A percentile compares a stretch with the other conserved stretches of the same genome.
phyloP scores from a whole-genome alignment of 202 grass and related monocot genomes.

The Schoenoplectus tabernaemontani region DNA sequence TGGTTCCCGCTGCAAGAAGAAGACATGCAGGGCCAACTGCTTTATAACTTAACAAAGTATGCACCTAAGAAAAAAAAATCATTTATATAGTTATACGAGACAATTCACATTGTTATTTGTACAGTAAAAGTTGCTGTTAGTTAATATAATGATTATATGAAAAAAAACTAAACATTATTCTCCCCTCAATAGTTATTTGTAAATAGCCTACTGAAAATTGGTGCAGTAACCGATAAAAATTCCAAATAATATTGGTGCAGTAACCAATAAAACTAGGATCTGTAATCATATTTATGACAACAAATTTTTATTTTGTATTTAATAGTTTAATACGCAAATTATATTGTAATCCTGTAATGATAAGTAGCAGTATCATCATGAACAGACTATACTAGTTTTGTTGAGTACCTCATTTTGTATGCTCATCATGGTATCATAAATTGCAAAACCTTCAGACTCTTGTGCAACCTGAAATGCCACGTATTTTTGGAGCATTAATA shows the following conservation, averaged over 20 bases:
- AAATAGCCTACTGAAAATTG: neutral
- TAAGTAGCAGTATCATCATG: neutral
- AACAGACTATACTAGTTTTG: neutral
- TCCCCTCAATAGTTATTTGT: neutral
- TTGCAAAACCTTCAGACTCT: slow-evolving; percentile 93
- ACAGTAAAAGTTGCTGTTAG: too few species aligned
- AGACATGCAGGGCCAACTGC: slow-evolving; percentile 84
- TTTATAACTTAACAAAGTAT: slow-evolving; percentile 73
- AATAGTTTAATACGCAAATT: slow-evolving; percentile 21
- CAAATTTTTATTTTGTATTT: too few species aligned
- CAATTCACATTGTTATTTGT: neutral
- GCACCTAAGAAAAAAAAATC: slow-evolving; percentile 54
- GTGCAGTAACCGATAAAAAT: too few species aligned
- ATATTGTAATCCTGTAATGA: neutral
- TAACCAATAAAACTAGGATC: neutral
- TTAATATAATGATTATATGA: neutral
- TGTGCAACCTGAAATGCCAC: slow-evolving; percentile 49
- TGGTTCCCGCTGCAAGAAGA: slow-evolving; percentile 88
- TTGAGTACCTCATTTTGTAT: slow-evolving; percentile 71
- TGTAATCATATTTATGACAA: too few species aligned
- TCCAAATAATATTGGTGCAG: neutral
- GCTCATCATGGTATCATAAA: slow-evolving; percentile 94
- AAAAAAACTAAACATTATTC: neutral
- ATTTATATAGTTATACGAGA: slow-evolving; percentile 3
- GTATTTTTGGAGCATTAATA: neutral